Conservation (phyloP, 164 flowering plant species). For the Vitis riparia region DNA sequence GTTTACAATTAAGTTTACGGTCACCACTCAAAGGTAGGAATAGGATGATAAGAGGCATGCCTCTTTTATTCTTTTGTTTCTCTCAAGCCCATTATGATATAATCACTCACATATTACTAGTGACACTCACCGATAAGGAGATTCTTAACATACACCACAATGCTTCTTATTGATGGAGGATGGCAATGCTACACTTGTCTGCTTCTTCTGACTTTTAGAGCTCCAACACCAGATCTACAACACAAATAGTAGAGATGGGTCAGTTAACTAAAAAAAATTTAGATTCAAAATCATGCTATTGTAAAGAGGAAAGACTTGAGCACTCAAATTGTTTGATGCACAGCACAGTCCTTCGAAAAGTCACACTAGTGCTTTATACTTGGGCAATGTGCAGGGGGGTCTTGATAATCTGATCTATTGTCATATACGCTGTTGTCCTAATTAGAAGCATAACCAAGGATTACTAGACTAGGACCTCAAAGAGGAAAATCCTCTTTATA, state of each 20-base stretch:
- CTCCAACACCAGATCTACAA: slow-evolving; percentile 59
- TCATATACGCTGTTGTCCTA: too few species aligned
- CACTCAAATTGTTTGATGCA: too few species aligned
- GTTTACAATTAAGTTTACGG: neutral
- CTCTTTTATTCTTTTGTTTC: slow-evolving; percentile 15
- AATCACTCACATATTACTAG: slow-evolving; percentile 7
- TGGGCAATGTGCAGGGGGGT: too few species aligned
- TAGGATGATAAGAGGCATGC: slow-evolving; percentile 8
- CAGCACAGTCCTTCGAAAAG: too few species aligned
- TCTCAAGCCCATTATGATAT: neutral
- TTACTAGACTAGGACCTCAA: too few species aligned
- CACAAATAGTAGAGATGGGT: slow-evolving; percentile 3
- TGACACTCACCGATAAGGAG: neutral
- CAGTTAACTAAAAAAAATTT: neutral
- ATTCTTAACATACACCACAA: slow-evolving; percentile 1
- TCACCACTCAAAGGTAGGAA: neutral
- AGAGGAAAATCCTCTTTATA: too few species aligned
- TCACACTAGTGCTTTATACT: too few species aligned
- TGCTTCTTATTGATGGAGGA: slow-evolving; percentile 8
- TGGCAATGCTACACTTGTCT: neutral
- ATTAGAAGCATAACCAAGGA: too few species aligned
- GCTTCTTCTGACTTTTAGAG: slow-evolving; percentile 32
- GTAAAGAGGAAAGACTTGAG: too few species aligned
- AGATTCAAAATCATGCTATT: too few species aligned
- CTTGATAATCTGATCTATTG: too few species aligned